These are phyloP conservation scores for Pseudogymnoascus sp. DNA, from an alignment of 2,329 filamentous ascomycete species.

Conservation along the genomic window DNA sequence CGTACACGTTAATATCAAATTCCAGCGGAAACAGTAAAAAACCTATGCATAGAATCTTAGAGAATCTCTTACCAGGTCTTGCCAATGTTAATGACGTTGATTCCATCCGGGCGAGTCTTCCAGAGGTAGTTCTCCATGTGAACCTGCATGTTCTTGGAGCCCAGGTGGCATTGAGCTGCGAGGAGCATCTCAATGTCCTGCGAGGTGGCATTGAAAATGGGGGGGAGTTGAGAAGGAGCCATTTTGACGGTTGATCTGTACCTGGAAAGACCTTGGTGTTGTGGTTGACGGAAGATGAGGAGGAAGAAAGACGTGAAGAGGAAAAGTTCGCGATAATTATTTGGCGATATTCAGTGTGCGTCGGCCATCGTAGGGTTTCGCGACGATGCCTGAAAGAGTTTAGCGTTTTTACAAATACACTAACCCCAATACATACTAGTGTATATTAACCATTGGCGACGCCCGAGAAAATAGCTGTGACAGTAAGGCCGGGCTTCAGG, in stretches of 20 bases:
- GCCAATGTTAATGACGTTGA: slow-evolving; percentile 99
- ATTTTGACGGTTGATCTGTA: slow-evolving; percentile 59
- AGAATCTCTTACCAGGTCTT: slow-evolving; percentile 82
- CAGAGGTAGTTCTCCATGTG: slow-evolving; percentile 99
- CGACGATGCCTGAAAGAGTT: not conserved
- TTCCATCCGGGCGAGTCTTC: slow-evolving; percentile 97
- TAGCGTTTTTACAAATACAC: not conserved
- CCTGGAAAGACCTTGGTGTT: slow-evolving; percentile 24
- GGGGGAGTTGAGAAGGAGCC: slow-evolving; percentile 89
- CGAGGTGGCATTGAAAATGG: slow-evolving; percentile 89
- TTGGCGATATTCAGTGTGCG: slow-evolving; percentile 20
- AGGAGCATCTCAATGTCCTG: slow-evolving; percentile 99
- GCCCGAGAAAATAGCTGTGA: slow-evolving; percentile 8
- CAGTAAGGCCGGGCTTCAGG: not conserved
- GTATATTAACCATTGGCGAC: not conserved
- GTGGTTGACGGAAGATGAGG: slow-evolving; percentile 11
- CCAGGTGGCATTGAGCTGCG: slow-evolving; percentile 90
- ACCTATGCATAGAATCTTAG: not conserved
- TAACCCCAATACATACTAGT: not conserved
- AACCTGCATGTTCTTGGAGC: slow-evolving; percentile 98
- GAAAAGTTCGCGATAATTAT: slow-evolving; percentile 23
- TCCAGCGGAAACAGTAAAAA: not conserved
- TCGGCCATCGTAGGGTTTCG: slow-evolving; percentile 2
- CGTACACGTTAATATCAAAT: slow-evolving; percentile 1
- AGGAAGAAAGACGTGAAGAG: slow-evolving; percentile 22